Percentiles rank a stretch among this genome's conserved stretches.
These are phyloP conservation scores for Penicillium riverlandense DNA, from an alignment of 495 filamentous ascomycete genomes.

Conservation along the genomic window DNA sequence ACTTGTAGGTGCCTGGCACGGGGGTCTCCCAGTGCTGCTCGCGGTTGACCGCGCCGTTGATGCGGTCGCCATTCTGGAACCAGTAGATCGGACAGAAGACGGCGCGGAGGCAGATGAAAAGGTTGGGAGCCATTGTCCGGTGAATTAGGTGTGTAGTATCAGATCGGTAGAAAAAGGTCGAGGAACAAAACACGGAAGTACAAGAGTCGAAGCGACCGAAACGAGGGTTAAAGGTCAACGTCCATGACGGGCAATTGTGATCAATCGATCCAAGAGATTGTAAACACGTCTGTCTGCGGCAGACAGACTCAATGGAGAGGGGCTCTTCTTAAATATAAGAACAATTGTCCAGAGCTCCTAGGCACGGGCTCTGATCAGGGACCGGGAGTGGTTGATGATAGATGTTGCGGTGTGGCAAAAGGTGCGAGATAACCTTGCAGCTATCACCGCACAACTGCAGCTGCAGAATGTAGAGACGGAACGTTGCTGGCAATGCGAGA, in stretches of 20 bases:
- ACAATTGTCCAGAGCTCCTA: constrained; percentile 21
- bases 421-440: constrained; percentile 19
- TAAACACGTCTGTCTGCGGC: too few relatives aligned
- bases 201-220: constrained; percentile 4
- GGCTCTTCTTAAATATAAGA: constrained; percentile 8
- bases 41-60: constrained; percentile 26
- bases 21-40: constrained; percentile 42
- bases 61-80: constrained; percentile 35
- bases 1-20: constrained; percentile 39
- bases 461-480: not conserved
- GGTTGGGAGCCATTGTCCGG: constrained; percentile 36
- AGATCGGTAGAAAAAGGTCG: constrained; percentile 15
- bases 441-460: not conserved
- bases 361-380: constrained; percentile 11
- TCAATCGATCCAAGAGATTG: constrained; percentile 8
- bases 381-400: constrained; percentile 8
- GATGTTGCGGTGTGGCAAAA: constrained; percentile 19
- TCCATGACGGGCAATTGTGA: constrained; percentile 23
- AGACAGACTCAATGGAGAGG: too few relatives aligned
- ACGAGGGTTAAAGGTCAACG: constrained; percentile 25
- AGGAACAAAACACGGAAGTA: constrained; percentile 15
- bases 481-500: not conserved
- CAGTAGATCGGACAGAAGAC: constrained; percentile 38
- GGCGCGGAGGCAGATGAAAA: constrained; percentile 36
- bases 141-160: constrained; percentile 4